Base-by-base conservation (phyloP, 148 eudicot species). In the Camellia japonica region DNA sequence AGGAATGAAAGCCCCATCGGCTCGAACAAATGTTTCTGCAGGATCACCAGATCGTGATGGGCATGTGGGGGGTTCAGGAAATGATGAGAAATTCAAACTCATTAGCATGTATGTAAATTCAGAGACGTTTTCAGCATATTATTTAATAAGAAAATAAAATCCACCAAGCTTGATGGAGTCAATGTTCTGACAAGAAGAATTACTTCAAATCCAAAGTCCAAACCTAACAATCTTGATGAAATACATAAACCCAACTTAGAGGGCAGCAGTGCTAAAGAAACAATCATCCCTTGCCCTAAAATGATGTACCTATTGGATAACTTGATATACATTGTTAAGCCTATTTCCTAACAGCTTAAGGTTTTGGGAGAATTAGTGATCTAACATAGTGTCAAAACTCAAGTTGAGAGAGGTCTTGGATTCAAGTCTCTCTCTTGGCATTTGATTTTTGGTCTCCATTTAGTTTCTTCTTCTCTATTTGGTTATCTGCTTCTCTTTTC, bases 1-100 rank as follows among this genome's bases (percentile, higher is more conserved):
- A 7, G 94, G 90, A 73, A 91, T 87, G 80, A 91, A 91, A 38
- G 94, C 94, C 38, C 94, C 94, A 83, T 91, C 94, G 38, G 94
- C 94, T 78, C 94, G 89, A 56, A 91, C 92, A 75, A 91, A 91
- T 66, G 94, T 91, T 84, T 91, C 94, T 91, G 89, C 75, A 71
- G 14, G 73, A 81, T 38, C 70, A 81, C 41, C 54, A 63, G 7
- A 73, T 78, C 8, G 65, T 68, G 49, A 65, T 46, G 15, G 55
- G 58, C 76, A 80, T 73, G 54, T 43, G 70, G 46, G 78, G 38
- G 18, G 15, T 20, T 77, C 73, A 38, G 58, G 51, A 63, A 30
- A 44, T 42, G 30, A 20, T 15, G 44, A 41, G 51, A 71, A 65
- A 67, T 58, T 42, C 62, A 71, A 65, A 67, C 66, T 42, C 62